phyloP scores from a whole-genome alignment of 768 basidiomycete species.

The Termitomyces heimii region DNA sequence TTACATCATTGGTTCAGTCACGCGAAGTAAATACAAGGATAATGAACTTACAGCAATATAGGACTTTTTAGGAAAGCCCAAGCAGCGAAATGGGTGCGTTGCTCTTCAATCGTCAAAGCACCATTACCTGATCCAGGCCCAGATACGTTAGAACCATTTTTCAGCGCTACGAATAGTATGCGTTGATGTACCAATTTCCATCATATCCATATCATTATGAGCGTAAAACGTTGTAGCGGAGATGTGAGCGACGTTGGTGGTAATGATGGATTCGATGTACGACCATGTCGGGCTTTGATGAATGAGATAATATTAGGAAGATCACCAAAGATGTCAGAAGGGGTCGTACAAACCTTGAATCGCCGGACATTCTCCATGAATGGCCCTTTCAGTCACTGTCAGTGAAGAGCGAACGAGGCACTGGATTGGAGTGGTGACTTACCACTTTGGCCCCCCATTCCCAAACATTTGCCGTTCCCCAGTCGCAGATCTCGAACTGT shows the following conservation, averaged over 20 bases:
- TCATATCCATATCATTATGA: conserved; percentile 60
- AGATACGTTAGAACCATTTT: not conserved
- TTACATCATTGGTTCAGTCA: not conserved
- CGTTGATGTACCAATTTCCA: conserved; percentile 30
- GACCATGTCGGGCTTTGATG: conserved; percentile 29
- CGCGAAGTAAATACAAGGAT: not conserved
- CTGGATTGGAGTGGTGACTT: not conserved
- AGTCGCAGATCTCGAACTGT: conserved; percentile 46
- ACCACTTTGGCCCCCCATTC: conserved; percentile 53
- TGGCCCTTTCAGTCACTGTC: conserved; percentile 30
- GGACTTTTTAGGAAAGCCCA: conserved; percentile 57
- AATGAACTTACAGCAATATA: conserved; percentile 35
- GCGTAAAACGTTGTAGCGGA: conserved; percentile 37
- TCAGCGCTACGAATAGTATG: not conserved
- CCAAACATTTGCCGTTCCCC: conserved; percentile 53
- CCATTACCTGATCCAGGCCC: conserved; percentile 34
- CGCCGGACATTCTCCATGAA: conserved; percentile 49
- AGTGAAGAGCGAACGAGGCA: not conserved
- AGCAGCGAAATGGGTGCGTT: conserved; percentile 52
- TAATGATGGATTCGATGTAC: conserved; percentile 41
- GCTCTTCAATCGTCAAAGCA: conserved; percentile 38
- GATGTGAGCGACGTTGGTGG: conserved; percentile 34
- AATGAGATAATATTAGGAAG: not conserved
- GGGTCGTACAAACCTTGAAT: conserved; percentile 27
- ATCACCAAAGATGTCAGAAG: not conserved